Percentiles rank a stretch among this genome's conserved stretches.
phyloP scores from a whole-genome alignment of 2,329 filamentous ascomycete species.

The Rhinocladiella similis region DNA sequence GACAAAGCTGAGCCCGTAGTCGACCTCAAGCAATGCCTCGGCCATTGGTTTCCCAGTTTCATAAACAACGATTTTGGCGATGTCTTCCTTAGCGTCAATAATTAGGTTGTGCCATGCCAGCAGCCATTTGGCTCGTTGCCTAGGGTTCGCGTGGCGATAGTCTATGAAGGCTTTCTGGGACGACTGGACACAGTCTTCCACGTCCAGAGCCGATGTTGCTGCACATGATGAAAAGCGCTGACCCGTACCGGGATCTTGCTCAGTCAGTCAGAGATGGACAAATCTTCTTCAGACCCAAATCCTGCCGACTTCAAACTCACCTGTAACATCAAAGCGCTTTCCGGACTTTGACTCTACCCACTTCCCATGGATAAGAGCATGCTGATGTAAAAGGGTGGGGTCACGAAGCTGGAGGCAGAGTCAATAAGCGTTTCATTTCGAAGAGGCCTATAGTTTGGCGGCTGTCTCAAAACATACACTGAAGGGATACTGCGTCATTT shows the following conservation, averaged over 20 bases:
- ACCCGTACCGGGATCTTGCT: conserved; percentile 53
- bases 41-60: conserved; percentile 61
- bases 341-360: conserved; percentile 49
- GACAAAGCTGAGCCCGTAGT: conserved; percentile 56
- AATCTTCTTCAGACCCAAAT: too few species aligned
- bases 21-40: conserved; percentile 57
- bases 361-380: conserved; percentile 53
- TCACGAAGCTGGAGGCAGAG: conserved; percentile 44
- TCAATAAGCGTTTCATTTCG: too few species aligned
- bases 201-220: conserved; percentile 57
- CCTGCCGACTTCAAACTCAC: too few species aligned
- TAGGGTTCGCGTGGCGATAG: conserved; percentile 61
- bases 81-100: conserved; percentile 60
- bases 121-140: conserved; percentile 61
- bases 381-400: conserved; percentile 48
- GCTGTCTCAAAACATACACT: too few species aligned
- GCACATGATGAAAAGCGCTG: conserved; percentile 53
- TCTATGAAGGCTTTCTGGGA: conserved; percentile 62
- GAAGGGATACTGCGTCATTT: too few species aligned
- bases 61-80: conserved; percentile 63
- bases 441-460: too few species aligned
- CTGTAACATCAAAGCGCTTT: conserved; percentile 50
- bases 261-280: too few species aligned
- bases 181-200: conserved; percentile 59
- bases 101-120: conserved; percentile 67